phyloP scores from a whole-genome alignment of 306 rosid genomes.

The Abrus precatorius region DNA sequence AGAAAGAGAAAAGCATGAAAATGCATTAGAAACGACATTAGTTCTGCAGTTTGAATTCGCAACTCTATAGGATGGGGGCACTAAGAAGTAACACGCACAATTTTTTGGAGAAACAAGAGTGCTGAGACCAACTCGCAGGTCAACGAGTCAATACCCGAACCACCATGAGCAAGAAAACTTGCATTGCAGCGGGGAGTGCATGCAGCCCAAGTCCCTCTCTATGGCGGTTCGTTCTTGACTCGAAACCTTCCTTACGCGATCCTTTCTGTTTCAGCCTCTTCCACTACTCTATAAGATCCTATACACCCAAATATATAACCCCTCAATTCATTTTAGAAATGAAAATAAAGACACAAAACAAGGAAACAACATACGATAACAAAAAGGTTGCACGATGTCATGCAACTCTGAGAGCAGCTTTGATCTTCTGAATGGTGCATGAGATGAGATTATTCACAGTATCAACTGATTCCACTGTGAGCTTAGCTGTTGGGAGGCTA shows the following conservation, averaged over 20 bases:
- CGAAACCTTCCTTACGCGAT: slow-evolving; percentile 61
- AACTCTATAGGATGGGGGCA: background rate
- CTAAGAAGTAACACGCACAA: background rate
- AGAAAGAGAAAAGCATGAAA: background rate
- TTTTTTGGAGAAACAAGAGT: slow-evolving; percentile 31
- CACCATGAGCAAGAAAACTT: slow-evolving; percentile 49
- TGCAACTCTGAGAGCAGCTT: slow-evolving; percentile 65
- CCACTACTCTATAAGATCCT: slow-evolving; percentile 39
- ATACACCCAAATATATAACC: slow-evolving; percentile 42
- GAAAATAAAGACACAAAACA: background rate
- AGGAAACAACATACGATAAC: slow-evolving; percentile 16
- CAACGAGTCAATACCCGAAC: slow-evolving; percentile 99
- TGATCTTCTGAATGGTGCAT: slow-evolving; percentile 85
- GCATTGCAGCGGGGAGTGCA: background rate
- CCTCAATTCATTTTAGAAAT: background rate
- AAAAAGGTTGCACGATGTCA: slow-evolving; percentile 35
- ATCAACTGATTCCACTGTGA: slow-evolving; percentile 79
- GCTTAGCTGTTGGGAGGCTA: slow-evolving; percentile 75
- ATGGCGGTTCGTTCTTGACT: slow-evolving; percentile 99
- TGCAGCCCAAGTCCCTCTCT: slow-evolving; percentile 10
- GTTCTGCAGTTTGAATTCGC: slow-evolving; percentile 36
- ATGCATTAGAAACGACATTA: slow-evolving; percentile 26
- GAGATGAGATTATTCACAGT: slow-evolving; percentile 81
- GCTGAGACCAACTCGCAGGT: slow-evolving; percentile 56
- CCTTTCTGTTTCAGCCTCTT: slow-evolving; percentile 25